Evolutionary conservation across 805 yeast species (phyloP).

Genomic region (Jamesozyma jinghongensis): DNA sequence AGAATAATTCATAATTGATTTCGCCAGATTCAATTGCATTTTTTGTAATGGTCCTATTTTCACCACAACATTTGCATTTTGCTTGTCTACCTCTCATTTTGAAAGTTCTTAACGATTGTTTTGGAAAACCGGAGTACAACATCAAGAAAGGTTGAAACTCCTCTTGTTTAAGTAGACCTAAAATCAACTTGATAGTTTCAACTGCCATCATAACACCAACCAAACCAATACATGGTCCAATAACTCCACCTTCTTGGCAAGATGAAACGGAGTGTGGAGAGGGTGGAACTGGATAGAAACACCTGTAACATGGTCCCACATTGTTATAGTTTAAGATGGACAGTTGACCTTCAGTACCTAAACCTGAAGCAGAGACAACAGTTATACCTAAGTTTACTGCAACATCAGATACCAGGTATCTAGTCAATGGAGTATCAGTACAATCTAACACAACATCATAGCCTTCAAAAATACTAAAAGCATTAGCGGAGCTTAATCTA

Average conservation of each 20-base stretch:
- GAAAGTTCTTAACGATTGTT: constrained; percentile 59
- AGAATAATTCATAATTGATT: constrained; percentile 62
- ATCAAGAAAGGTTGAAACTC: constrained; percentile 61
- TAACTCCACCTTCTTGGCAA: constrained; percentile 88
- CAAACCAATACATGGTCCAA: constrained; percentile 94
- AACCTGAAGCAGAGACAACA: constrained; percentile 84
- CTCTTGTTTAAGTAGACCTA: constrained; percentile 42
- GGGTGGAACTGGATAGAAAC: constrained; percentile 88
- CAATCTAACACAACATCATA: constrained; percentile 85
- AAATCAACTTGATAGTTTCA: constrained; percentile 70
- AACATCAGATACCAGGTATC: constrained; percentile 82
- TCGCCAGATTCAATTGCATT: constrained; percentile 37
- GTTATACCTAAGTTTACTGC: constrained; percentile 62
- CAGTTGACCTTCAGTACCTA: constrained; percentile 86
- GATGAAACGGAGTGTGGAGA: constrained; percentile 72
- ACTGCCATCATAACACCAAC: constrained; percentile 85
- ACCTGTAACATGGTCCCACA: constrained; percentile 86
- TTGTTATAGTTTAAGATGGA: constrained; percentile 58
- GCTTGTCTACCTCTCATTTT: constrained; percentile 64
- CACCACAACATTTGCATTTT: constrained; percentile 59
- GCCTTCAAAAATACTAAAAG: constrained; percentile 47
- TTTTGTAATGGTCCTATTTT: constrained; percentile 40
- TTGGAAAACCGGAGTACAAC: constrained; percentile 58
- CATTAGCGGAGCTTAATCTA: constrained; percentile 46
- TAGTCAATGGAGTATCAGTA: constrained; percentile 82